Percentiles rank a stretch among this genome's conserved stretches.
Conservation (phyloP, 495 filamentous ascomycete species). For the Penicillium parvum region DNA sequence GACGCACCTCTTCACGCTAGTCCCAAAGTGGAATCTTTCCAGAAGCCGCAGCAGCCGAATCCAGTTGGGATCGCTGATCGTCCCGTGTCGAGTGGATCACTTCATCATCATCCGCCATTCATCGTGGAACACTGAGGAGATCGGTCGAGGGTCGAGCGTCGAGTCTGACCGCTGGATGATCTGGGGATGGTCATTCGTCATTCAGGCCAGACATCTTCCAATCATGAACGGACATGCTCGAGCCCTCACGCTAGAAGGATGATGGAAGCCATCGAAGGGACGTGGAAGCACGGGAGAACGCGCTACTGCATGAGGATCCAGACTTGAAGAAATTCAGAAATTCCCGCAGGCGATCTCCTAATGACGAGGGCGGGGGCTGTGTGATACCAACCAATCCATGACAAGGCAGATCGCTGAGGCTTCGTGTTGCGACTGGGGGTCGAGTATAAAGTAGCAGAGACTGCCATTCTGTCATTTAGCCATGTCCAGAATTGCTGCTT, state of each 20-base stretch:
- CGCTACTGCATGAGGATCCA: conserved; percentile 20
- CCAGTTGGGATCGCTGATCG: conserved; percentile 7
- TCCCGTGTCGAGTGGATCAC: too few species aligned
- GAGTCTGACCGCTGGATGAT: not conserved
- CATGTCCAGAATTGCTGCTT: too few species aligned
- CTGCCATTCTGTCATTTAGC: too few species aligned
- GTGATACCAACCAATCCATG: too few species aligned
- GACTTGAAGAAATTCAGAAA: conserved; percentile 20
- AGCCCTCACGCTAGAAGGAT: conserved; percentile 18
- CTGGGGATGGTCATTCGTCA: not conserved
- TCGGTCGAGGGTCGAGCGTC: too few species aligned
- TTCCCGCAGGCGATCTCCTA: conserved; percentile 20
- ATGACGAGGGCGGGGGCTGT: conserved; percentile 15
- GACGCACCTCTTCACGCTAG: too few species aligned
- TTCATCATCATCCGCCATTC: too few species aligned
- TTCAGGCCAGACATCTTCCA: conserved; percentile 1
- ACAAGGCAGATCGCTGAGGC: too few species aligned
- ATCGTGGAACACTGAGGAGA: too few species aligned
- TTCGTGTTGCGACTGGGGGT: too few species aligned
- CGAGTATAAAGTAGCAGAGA: too few species aligned
- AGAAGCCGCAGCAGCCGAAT: conserved; percentile 13
- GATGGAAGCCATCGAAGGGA: conserved; percentile 15
- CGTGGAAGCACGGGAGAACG: not conserved
- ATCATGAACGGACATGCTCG: conserved; percentile 1
- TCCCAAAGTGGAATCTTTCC: conserved; percentile 27